Percentiles rank a stretch among this genome's conserved stretches.
Evolutionary conservation across 148 eudicot genomes (phyloP).

Genomic region (Linanthus parryae): DNA sequence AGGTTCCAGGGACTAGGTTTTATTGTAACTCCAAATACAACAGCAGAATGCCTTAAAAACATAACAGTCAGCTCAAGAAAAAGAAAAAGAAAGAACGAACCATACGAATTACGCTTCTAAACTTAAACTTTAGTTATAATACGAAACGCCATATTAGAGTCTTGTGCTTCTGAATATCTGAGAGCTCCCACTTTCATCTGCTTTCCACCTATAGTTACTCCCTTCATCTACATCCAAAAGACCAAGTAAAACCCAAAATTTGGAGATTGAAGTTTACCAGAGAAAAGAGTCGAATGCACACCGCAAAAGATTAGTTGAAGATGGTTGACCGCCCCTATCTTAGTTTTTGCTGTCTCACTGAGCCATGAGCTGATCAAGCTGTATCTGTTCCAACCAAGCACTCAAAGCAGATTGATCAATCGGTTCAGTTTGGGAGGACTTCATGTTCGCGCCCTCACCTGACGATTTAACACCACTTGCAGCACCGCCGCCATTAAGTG

Average conservation of each 20-base stretch:
- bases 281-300: background rate
- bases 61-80: too few relatives aligned
- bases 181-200: background rate
- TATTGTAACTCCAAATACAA: too few relatives aligned
- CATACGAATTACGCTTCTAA: too few relatives aligned
- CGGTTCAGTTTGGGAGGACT: conserved; percentile 23
- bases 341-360: too few relatives aligned
- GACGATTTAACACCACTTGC: conserved; percentile 16
- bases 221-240: background rate
- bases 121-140: too few relatives aligned
- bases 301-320: background rate
- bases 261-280: background rate
- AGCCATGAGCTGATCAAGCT: conserved; percentile 27
- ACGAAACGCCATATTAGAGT: too few relatives aligned
- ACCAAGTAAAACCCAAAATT: conserved; percentile 2
- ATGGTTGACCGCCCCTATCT: too few relatives aligned
- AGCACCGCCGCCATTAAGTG: conserved; percentile 3
- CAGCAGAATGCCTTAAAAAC: too few relatives aligned
- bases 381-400: conserved; percentile 57
- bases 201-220: background rate
- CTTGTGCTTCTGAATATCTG: too few relatives aligned
- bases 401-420: conserved; percentile 40
- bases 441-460: conserved; percentile 15
- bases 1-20: too few relatives aligned
- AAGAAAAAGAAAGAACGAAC: too few relatives aligned